Base-by-base conservation (phyloP, 345 rosid species). In the Triadica sebifera region DNA sequence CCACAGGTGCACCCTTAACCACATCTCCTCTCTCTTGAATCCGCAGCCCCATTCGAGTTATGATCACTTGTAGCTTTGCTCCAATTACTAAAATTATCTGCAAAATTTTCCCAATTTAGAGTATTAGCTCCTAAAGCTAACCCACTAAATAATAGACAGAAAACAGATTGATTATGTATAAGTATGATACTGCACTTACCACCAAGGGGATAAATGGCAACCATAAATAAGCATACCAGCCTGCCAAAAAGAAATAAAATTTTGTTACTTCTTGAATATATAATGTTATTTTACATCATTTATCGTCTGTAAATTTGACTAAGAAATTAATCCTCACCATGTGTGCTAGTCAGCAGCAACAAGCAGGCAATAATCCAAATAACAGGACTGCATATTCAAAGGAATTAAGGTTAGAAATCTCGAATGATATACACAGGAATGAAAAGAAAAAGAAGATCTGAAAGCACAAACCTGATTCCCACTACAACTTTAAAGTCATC, bases 1-100 rank as follows among this genome's bases (percentile, higher is more conserved):
- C 99, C 58, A 95, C 83, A 0, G 98, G 99, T 24, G 94, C 89
- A 65, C 99, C 99, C 84, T 82, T 87, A 66, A 95, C 94, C 68
- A 95, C 99, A 60, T 84, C 88, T 43, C 98, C 99, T 84, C 87
- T 89, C 0, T 90, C 93, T 84, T 86, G 93, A 82, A 93, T 86
- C 71, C 87, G 85, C 38, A 95, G 79, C 16, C 94, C 99, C 85
- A 95, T 66, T 79, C 86, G 85, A 4, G 98, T 91, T 77, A 95
- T 93, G 75, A 91, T 87, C 82, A 95, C 83, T 84, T 91, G 93
- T 22, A 95, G 86, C 84, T 95, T 91, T 55, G 97, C 47, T 71
- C 99, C 99, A 6, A 91, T 79, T 81, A 88, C 19, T 67, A 95
- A 74, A n/a, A 89, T 85, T 66, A 87, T 74, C 99, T 95, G 87